These are phyloP conservation scores for Gigaspora rosea DNA, from an alignment of 192 early-diverging fungal species.

Conservation along the genomic window DNA sequence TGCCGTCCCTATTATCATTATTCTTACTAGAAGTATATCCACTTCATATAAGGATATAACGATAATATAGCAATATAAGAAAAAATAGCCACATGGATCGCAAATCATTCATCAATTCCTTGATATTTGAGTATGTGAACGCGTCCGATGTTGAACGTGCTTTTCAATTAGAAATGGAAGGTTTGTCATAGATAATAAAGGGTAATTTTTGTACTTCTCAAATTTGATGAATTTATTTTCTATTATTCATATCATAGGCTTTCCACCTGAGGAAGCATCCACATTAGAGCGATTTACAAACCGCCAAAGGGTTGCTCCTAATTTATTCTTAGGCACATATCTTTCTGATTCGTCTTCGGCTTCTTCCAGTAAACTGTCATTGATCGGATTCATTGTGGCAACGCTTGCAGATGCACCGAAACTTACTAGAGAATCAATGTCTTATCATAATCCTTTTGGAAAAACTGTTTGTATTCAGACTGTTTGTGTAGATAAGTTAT, in stretches of 20 bases:
- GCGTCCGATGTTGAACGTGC: constrained; percentile 20
- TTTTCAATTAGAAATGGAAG: constrained; percentile 30
- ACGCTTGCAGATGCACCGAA: constrained; percentile 48
- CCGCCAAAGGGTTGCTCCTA: constrained; percentile 40
- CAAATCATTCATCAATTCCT: not conserved
- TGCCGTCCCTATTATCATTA: no score
- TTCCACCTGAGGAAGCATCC: constrained; percentile 52
- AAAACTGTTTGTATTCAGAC: constrained; percentile 68
- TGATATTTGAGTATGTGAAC: not conserved
- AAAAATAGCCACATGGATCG: no score
- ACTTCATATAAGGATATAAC: no score
- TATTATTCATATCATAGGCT: constrained; percentile 29
- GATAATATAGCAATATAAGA: no score
- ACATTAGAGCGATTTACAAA: constrained; percentile 41
- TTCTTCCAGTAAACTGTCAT: not conserved
- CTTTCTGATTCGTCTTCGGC: not conserved
- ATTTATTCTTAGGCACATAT: constrained; percentile 47
- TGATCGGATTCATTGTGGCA: constrained; percentile 64
- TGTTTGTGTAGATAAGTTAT: constrained; percentile 55
- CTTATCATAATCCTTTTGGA: constrained; percentile 59
- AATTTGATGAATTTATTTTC: not conserved
- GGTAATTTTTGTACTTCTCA: not conserved
- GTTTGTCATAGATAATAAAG: not conserved
- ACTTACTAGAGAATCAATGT: constrained; percentile 69
- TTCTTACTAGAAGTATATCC: no score